Percentiles rank a stretch among this genome's conserved stretches.
These are phyloP conservation scores for sunflower (Helianthus annuus) DNA, from an alignment of 129 eudicot genomes.

Conservation along the genomic window DNA sequence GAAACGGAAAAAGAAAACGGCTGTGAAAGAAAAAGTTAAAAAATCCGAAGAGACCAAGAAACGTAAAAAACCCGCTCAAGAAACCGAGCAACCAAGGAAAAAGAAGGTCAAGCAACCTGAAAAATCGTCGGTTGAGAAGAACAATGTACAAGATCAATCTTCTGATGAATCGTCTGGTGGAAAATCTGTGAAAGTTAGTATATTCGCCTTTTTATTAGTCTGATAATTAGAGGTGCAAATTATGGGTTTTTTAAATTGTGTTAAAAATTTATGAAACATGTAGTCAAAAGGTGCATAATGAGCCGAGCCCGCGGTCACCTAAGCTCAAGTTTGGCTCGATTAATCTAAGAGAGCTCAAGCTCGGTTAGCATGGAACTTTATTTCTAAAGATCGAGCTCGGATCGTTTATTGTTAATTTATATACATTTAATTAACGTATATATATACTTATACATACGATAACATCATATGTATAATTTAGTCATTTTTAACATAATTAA, in stretches of 20 bases:
- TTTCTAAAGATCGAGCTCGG: too few species aligned
- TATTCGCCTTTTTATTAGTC: not conserved
- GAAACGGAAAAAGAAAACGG: constrained; percentile 51
- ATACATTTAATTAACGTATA: too few species aligned
- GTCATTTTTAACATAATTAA: too few species aligned
- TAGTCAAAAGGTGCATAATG: not conserved
- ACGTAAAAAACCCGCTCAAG: constrained; percentile 60
- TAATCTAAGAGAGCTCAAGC: too few species aligned
- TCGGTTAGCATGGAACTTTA: too few species aligned
- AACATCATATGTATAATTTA: too few species aligned
- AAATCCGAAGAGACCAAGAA: constrained; percentile 53
- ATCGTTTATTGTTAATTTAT: too few species aligned
- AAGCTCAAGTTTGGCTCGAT: too few species aligned
- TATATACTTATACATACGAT: too few species aligned
- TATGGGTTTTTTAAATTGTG: not conserved
- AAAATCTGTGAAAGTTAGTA: constrained; percentile 61
- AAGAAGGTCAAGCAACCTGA: constrained; percentile 49
- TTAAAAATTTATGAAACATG: not conserved
- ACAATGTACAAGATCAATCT: constrained; percentile 45
- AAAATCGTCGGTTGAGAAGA: constrained; percentile 47
- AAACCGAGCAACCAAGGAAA: constrained; percentile 40
- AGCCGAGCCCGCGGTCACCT: too few species aligned
- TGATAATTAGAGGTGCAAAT: not conserved
- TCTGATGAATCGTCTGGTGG: constrained; percentile 59
- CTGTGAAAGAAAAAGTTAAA: constrained; percentile 45